Base-by-base conservation (phyloP, 2,329 filamentous ascomycete genomes). In the Neopestalotiopsis sp. region DNA sequence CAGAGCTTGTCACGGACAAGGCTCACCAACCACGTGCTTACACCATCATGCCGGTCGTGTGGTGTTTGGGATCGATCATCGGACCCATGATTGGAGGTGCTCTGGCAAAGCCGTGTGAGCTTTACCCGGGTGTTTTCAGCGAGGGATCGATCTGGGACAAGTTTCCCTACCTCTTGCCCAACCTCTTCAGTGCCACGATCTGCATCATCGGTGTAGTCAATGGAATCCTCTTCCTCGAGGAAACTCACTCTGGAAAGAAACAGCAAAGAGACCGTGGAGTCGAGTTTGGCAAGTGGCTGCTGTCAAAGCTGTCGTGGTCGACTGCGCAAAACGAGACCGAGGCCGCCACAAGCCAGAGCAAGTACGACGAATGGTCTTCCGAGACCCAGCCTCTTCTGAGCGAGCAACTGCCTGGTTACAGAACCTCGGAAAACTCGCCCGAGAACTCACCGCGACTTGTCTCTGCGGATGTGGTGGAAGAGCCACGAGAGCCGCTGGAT, bases 31-130 rank as follows among this genome's bases (percentile, higher is more conserved):
- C 95, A 74, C 93, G 94, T 75, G 96, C 95, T 64, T 99, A 97
- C 82, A 94, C 95, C 13, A 95, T 98, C 74, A 98, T 99, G 94
- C 96, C 96, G 6, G 94, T 97, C 79, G 94, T 98, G 32, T 99
- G 96, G 96, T 98, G 95, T 78, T 87, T 99, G 77, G 96, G 96
- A 75, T 97, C 95, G 34, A 97, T 98, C 75, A 87, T 98, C 74
- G 96, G 96, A 42, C 95, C 95, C 62, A 92, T 93, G 78, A 92
- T 98, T 77, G 96, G 96, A 76, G 96, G 96, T 75, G 90, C 94
- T 69, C 87, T 99, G 65, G 95, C 96, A 65, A 89, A 94, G 75
- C 96, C 96, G 24, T 96, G 94, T 76, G 87, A 91, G 71, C 94
- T 89, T 79, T 96, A 96, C 77, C 94, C 95, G 13, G 82, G 81